Evolutionary conservation across 257 asterid genomes (phyloP), one percentile per base, ranked within the genome.

Genomic region (Mitragyna speciosa): DNA sequence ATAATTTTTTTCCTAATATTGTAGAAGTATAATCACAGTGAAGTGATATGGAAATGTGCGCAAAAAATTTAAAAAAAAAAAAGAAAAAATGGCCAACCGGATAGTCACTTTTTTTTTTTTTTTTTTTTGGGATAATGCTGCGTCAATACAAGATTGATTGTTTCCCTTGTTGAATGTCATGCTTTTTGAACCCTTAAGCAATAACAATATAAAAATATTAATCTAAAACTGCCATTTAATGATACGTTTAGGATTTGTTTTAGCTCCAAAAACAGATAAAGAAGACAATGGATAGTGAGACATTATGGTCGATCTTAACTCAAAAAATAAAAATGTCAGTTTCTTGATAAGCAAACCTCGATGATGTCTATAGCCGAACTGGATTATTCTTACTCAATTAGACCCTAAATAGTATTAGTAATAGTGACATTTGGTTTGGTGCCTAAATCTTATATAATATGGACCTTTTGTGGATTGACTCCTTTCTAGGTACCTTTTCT

Each of bases 391-490:
- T 71, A 75, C 58, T 33, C 14, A 77, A 22, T 63, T 5, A 39
- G 58, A 39, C 56, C 78, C 66, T 75, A 36, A 36, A 20, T 58
- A 54, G 61, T 73, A 10, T 6, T 75, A 39, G 5, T 45, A 47
- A 3, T 71, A 36, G 51, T 52, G 70, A 75, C 80, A 72, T 83
- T 81, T 75, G 75, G 75, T 58, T 39, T 68, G 30, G 30, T 33
- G 54, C 43, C 77, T 64, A 63, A 75, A 82, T 56, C 56, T 70
- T 28, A 24, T 63, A 30, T 36, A 22, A 45, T 8, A 86, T 89
- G 39, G 39, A 36, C 4, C 82, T 82, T 75, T 20, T 79, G 22
- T 84, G 79, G 87, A 87, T 84, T 83, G 76, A 79, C 83, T 75
- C 22, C 80, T 74, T 81, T 84, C 83, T 65, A 79, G 82, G 78